Conservation (phyloP, 176 grass and related monocot species). For the Microstegium vimineum region DNA sequence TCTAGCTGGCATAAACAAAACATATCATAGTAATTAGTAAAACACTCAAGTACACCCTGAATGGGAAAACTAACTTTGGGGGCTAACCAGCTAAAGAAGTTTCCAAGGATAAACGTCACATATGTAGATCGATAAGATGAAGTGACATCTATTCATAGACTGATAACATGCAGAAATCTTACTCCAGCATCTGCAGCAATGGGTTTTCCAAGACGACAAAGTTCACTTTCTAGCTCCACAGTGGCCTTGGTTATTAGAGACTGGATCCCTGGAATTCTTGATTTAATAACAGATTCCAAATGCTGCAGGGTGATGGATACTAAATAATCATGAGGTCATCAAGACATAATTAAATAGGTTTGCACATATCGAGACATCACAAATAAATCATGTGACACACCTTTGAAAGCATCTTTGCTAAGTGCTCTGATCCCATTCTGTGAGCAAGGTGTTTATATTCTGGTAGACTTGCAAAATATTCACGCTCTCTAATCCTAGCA, state of each 20-base stretch:
- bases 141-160: neutral
- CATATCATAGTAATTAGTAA: neutral
- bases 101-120: neutral
- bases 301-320: constrained; percentile 39
- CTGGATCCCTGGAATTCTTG: constrained; percentile 90
- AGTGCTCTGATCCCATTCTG: constrained; percentile 97
- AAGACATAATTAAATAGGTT: constrained; percentile 22
- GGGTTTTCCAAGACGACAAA: constrained; percentile 90
- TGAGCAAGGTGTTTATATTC: constrained; percentile 89
- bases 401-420: constrained; percentile 97
- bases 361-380: neutral
- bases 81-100: neutral
- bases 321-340: neutral
- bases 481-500: constrained; percentile 84
- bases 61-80: neutral
- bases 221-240: constrained; percentile 91
- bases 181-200: constrained; percentile 97
- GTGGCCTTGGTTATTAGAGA: constrained; percentile 99
- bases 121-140: neutral
- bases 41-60: neutral
- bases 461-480: constrained; percentile 82
- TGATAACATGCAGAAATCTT: constrained; percentile 25
- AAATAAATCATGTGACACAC: constrained; percentile 28
- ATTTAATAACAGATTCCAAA: constrained; percentile 96
- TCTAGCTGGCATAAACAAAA: neutral